Evolutionary conservation across 495 filamentous ascomycete species (phyloP).

Genomic region (Talaromyces ruber): DNA sequence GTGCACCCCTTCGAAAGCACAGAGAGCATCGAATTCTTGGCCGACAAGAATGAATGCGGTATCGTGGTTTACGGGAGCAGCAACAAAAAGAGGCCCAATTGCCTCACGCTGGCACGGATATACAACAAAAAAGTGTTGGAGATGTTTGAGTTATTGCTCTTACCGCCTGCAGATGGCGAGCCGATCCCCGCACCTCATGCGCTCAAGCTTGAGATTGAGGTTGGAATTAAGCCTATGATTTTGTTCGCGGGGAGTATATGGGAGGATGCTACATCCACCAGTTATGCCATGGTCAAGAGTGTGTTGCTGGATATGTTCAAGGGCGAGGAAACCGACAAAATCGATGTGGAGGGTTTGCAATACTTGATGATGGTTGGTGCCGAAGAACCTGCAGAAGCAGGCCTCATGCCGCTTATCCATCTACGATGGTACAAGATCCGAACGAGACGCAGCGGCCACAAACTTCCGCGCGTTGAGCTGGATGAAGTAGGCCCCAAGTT

Average conservation of each 20-base stretch:
- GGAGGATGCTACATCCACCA: slow-evolving; percentile 63
- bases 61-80: slow-evolving; percentile 70
- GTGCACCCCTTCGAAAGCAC: slow-evolving; percentile 91
- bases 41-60: slow-evolving; percentile 87
- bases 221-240: slow-evolving; percentile 69
- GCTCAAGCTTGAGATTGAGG: slow-evolving; percentile 68
- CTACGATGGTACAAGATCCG: slow-evolving; percentile 75
- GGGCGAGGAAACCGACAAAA: slow-evolving; percentile 60
- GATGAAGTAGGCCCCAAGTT: slow-evolving; percentile 94
- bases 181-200: slow-evolving; percentile 70
- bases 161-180: slow-evolving; percentile 54
- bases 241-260: slow-evolving; percentile 78
- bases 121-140: slow-evolving; percentile 83
- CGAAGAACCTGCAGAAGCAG: slow-evolving; percentile 55
- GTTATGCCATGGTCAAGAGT: slow-evolving; percentile 76
- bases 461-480: slow-evolving; percentile 80
- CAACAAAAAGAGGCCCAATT: slow-evolving; percentile 90
- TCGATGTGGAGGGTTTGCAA: slow-evolving; percentile 91
- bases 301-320: slow-evolving; percentile 88
- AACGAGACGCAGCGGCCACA: slow-evolving; percentile 80
- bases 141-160: slow-evolving; percentile 81
- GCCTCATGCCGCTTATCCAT: slow-evolving; percentile 61
- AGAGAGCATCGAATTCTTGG: slow-evolving; percentile 82
- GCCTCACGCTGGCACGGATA: slow-evolving; percentile 71
- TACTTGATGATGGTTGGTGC: slow-evolving; percentile 77